A percentile compares a stretch with the other conserved stretches of the same genome.
Evolutionary conservation across 1,139 yeast species (phyloP).

Genomic region (Magnusiomyces sp.): DNA sequence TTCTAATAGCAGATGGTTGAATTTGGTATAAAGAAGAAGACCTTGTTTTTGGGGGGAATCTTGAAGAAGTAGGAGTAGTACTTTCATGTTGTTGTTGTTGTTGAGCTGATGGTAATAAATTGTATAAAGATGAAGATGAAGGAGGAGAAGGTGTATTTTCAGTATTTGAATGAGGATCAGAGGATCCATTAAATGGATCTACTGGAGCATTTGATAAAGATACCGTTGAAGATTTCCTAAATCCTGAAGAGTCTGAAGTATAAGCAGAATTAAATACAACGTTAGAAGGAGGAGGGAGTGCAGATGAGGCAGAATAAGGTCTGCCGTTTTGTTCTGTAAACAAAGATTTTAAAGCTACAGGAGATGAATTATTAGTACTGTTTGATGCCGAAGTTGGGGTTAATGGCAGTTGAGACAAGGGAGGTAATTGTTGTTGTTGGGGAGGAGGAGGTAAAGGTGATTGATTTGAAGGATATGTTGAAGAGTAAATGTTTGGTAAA

Average conservation of each 20-base stretch:
- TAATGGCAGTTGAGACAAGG: not conserved
- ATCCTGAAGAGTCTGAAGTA: constrained; percentile 26
- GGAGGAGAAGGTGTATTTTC: constrained; percentile 1
- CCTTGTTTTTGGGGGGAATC: constrained; percentile 9
- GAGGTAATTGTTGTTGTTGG: constrained; percentile 1
- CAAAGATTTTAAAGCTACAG: not conserved
- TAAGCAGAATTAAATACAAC: constrained; percentile 27
- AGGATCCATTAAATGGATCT: constrained; percentile 22
- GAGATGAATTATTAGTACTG: not conserved
- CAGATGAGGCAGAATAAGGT: too few relatives aligned
- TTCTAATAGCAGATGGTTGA: constrained; percentile 10
- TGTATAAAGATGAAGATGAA: constrained; percentile 9
- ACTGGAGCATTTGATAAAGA: constrained; percentile 17
- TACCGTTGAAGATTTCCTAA: constrained; percentile 23
- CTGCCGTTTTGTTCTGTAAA: not conserved
- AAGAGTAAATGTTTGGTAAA: constrained; percentile 5
- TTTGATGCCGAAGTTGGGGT: not conserved
- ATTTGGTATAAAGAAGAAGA: constrained; percentile 7
- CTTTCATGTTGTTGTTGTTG: not conserved
- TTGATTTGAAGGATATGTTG: not conserved
- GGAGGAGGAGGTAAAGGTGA: not conserved
- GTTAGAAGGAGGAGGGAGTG: constrained; percentile 42
- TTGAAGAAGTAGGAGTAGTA: too few relatives aligned
- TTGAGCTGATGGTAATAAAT: constrained; percentile 6
- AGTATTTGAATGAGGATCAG: not conserved